Conservation (phyloP, 371 early-diverging fungal species). For the Mortierella sp. region DNA sequence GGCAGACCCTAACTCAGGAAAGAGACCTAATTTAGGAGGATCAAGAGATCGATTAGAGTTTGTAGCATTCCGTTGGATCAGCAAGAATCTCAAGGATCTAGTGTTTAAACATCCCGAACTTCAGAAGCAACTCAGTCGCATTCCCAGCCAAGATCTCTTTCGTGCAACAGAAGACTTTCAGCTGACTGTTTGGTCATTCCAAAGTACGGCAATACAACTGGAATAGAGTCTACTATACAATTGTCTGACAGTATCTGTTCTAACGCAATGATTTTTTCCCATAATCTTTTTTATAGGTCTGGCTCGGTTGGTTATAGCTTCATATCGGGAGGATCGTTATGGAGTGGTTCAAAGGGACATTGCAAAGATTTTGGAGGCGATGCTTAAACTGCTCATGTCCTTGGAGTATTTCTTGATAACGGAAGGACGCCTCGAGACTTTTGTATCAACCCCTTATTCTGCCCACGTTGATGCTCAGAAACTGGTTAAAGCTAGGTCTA, state of each 20-base stretch:
- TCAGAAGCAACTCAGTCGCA: slow-evolving; percentile 52
- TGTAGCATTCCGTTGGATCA: slow-evolving; percentile 36
- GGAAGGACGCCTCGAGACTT: slow-evolving; percentile 54
- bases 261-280: not conserved
- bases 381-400: slow-evolving; percentile 59
- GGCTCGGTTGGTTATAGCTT: slow-evolving; percentile 62
- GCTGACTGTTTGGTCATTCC: slow-evolving; percentile 62
- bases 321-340: slow-evolving; percentile 64
- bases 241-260: not conserved
- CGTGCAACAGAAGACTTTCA: slow-evolving; percentile 60
- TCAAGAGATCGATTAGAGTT: slow-evolving; percentile 31
- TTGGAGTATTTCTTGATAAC: slow-evolving; percentile 56
- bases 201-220: slow-evolving; percentile 52
- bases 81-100: slow-evolving; percentile 19
- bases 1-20: slow-evolving; percentile 19
- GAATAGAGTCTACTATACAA: too few relatives aligned
- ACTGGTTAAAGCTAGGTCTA: slow-evolving; percentile 25
- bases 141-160: slow-evolving; percentile 54
- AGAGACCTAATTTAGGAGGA: slow-evolving; percentile 21
- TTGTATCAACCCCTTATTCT: slow-evolving; percentile 30
- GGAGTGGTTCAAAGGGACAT: slow-evolving; percentile 71
- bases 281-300: slow-evolving; percentile 48
- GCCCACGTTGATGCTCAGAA: slow-evolving; percentile 34
- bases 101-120: slow-evolving; percentile 41
- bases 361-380: slow-evolving; percentile 58